A percentile compares a stretch with the other conserved stretches of the same genome.
Evolutionary conservation across 306 rosid genomes (phyloP).

Genomic region (Rosa lucieae): DNA sequence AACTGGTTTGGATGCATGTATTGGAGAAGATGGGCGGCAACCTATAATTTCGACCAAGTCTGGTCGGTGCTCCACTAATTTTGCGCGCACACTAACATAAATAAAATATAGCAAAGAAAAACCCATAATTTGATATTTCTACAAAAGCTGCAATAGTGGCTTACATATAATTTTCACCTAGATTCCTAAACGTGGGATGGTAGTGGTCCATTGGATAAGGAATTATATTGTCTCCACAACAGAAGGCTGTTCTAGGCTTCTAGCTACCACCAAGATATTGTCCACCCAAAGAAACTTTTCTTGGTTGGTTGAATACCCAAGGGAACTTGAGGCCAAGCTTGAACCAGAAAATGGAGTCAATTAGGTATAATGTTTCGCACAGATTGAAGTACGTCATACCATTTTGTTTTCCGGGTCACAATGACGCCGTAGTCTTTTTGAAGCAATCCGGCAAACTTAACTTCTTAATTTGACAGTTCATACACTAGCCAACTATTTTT

Average conservation of each 20-base stretch:
- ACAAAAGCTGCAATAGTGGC: conserved; percentile 16
- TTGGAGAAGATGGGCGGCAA: background rate
- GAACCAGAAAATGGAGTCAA: too few species aligned
- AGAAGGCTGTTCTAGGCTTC: background rate
- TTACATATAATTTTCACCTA: background rate
- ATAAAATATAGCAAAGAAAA: background rate
- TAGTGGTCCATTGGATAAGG: conserved; percentile 8
- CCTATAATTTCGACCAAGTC: background rate
- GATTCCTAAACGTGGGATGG: background rate
- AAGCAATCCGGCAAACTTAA: too few species aligned
- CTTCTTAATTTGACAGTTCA: too few species aligned
- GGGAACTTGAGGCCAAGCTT: background rate
- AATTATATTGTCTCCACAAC: conserved; percentile 15
- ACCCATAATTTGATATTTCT: background rate
- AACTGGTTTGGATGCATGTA: background rate
- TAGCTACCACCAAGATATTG: background rate
- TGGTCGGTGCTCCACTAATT: background rate
- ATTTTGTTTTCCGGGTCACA: too few species aligned
- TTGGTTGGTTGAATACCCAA: background rate
- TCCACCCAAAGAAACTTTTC: background rate
- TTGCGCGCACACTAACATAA: background rate
- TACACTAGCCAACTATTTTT: too few species aligned
- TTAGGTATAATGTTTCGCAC: too few species aligned
- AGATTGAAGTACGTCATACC: too few species aligned
- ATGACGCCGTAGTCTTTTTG: too few species aligned